Evolutionary conservation across 2,329 filamentous ascomycete species (phyloP).

Genomic region (Drechslera avenae): DNA sequence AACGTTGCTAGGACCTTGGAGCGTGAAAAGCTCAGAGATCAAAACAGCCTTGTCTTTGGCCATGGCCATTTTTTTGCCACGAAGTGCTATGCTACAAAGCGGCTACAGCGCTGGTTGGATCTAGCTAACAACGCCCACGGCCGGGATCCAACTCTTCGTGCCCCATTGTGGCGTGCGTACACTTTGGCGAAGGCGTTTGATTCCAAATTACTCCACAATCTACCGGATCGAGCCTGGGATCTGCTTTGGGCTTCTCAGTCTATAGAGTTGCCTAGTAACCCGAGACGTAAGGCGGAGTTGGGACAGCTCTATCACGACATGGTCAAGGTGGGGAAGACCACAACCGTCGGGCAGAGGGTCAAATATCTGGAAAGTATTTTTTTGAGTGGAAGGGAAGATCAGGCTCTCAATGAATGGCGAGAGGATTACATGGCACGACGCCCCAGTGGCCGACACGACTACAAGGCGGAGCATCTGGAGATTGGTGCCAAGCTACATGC

Average conservation of each 20-base stretch:
- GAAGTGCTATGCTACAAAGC: constrained; percentile 5
- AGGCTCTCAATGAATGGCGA: constrained; percentile 44
- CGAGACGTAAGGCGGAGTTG: constrained; percentile 25
- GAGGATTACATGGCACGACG: constrained; percentile 16
- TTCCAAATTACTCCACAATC: constrained; percentile 18
- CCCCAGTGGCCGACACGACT: constrained; percentile 27
- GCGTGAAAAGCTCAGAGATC: constrained; percentile 17
- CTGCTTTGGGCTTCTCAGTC: constrained; percentile 41
- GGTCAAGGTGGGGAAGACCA: constrained; percentile 16
- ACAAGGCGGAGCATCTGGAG: constrained; percentile 57
- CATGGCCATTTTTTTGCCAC: neutral
- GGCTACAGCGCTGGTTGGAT: constrained; percentile 22
- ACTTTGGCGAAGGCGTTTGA: constrained; percentile 23
- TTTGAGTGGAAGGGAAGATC: constrained; percentile 27
- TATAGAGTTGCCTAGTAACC: constrained; percentile 12
- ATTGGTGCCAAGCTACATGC: constrained; percentile 70
- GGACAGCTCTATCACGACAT: constrained; percentile 39
- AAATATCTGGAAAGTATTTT: constrained; percentile 38
- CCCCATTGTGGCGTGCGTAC: constrained; percentile 42
- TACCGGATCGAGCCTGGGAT: constrained; percentile 42
- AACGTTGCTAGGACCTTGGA: constrained; percentile 5
- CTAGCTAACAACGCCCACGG: constrained; percentile 8
- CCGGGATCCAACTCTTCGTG: constrained; percentile 8
- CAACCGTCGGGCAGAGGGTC: constrained; percentile 28
- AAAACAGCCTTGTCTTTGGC: constrained; percentile 1